A percentile compares a stretch with the other conserved stretches of the same genome.
phyloP scores from a whole-genome alignment of 108 stramenopile genomes.

The Cyclotella baltica region DNA sequence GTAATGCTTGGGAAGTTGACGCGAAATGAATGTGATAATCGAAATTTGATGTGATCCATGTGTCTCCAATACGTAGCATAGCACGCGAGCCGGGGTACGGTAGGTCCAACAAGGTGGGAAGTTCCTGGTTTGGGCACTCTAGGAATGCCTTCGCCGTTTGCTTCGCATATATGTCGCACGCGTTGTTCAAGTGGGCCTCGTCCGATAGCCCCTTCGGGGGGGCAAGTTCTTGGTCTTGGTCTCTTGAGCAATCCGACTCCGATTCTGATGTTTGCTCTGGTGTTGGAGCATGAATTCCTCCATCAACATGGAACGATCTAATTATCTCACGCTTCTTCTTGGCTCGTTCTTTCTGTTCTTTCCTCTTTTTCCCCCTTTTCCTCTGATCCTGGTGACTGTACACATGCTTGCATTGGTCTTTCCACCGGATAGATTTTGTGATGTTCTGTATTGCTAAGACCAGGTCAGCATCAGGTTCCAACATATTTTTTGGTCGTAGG shows the following conservation, averaged over 20 bases:
- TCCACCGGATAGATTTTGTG: not conserved
- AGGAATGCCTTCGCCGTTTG: not conserved
- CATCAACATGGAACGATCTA: not conserved
- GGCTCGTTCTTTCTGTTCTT: not conserved
- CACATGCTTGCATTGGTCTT: not conserved
- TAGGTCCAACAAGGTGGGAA: not conserved
- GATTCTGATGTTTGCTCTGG: not conserved
- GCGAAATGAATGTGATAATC: not conserved
- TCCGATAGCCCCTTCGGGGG: not conserved
- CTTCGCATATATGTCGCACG: not conserved
- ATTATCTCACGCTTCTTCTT: not conserved
- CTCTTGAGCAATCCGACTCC: not conserved
- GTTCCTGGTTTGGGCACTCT: not conserved
- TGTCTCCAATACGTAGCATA: not conserved
- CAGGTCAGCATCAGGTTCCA: not conserved
- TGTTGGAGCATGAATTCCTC: not conserved
- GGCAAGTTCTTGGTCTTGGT: not conserved
- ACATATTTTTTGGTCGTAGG: not conserved
- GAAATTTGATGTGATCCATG: not conserved
- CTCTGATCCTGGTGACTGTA: slow-evolving; percentile 14
- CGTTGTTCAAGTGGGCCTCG: too few relatives aligned
- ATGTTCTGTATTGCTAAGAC: slow-evolving; percentile 19
- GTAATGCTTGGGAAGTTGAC: not conserved
- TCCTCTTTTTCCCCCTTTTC: not conserved
- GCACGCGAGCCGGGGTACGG: not conserved